Percentiles rank a stretch among this genome's conserved stretches.
Conservation (phyloP, 2,329 filamentous ascomycete species). For the Fusarium staphyleae region DNA sequence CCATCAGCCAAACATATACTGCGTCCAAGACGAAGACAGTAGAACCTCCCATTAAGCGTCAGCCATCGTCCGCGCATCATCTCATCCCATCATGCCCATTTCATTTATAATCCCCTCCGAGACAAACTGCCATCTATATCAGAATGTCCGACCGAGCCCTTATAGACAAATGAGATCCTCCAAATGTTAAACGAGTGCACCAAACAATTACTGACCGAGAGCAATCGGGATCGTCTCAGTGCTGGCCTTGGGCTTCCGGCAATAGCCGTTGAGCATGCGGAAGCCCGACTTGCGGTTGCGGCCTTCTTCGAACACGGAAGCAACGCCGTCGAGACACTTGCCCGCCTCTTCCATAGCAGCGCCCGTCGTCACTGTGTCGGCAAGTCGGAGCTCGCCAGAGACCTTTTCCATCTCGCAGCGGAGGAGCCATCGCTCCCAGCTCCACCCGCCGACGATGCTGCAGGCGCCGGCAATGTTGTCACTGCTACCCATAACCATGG, state of each 20-base stretch:
- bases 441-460: conserved; percentile 84
- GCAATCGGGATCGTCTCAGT: conserved; percentile 51
- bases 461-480: conserved; percentile 76
- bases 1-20: conserved; percentile 35
- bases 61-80: conserved; percentile 32
- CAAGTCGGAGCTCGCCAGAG: conserved; percentile 68
- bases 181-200: conserved; percentile 11
- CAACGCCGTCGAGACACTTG: conserved; percentile 66
- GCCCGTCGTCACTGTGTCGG: conserved; percentile 59
- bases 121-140: conserved; percentile 22
- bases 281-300: conserved; percentile 65
- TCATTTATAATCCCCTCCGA: conserved; percentile 7
- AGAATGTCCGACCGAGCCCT: conserved; percentile 14
- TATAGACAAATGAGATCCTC: conserved; percentile 37
- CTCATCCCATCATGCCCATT: conserved; percentile 16
- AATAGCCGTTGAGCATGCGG: conserved; percentile 68
- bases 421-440: conserved; percentile 96
- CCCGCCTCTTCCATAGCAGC: conserved; percentile 62
- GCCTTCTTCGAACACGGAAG: conserved; percentile 69
- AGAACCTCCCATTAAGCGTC: conserved; percentile 21
- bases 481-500: conserved; percentile 70
- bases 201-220: conserved; percentile 35
- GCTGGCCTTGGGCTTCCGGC: conserved; percentile 62
- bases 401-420: conserved; percentile 83
- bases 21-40: conserved; percentile 12